Evolutionary conservation across 768 basidiomycete species (phyloP), one percentile per base, ranked within the genome.

Genomic region (Hydnomerulius pinastri): DNA sequence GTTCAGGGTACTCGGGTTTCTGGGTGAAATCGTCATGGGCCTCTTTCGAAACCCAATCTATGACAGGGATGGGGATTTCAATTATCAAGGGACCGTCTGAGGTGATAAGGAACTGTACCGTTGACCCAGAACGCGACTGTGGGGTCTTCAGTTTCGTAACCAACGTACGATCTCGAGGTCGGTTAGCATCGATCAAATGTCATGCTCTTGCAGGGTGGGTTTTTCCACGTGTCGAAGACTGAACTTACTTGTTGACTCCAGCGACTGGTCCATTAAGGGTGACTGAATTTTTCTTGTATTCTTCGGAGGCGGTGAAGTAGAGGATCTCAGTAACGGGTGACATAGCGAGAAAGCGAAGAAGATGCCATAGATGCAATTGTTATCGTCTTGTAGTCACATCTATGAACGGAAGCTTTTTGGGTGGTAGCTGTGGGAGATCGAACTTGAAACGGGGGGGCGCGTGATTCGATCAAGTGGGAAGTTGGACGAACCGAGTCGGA

Each of bases 11-110:
- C 33, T 48, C 36, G 3, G 47, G 37, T 15, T 12, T 41, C 39
- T 62, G 18, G 33, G 49, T 4, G 28, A 61, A 63, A 21, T 46
- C 27, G 6, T 58, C 57, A 9, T 39, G 49, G 12, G 53, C 59
- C 2, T 48, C 43, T 44, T 61, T 67, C 5, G 67, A 54, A 32
- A 5, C 40, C 65, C 69, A 68, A 40, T 63, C 67, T 68, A 37
- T 9, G 29, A 30, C 27, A 12, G 35, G 38, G 51, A 51, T 33
- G 23, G 49, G 28, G 43, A 15, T 10, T 32, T 21, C 21, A 17
- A 25, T 23, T 35, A 43, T 12, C 8, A 28, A 35, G 20, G 38
- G 18, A 43, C 23, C 24, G 17, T 38, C 20, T 27, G 25, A 18
- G 13, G 1, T 4, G n/a, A 21, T 46, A 12, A 20, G 10, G 21